Evolutionary conservation across 164 flowering plant genomes (phyloP).

Genomic region (Vitis amurensis): DNA sequence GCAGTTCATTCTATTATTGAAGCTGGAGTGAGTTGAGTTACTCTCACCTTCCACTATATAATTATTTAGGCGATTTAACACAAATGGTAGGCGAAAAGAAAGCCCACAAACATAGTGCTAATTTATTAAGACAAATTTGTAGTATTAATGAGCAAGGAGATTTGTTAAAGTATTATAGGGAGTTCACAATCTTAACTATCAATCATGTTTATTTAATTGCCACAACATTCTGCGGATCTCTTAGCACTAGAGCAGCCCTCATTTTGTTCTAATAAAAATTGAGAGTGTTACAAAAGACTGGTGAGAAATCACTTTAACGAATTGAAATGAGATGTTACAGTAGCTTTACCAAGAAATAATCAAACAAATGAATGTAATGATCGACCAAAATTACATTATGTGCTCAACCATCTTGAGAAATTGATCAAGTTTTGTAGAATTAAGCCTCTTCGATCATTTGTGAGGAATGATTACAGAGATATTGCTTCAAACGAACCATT

Average conservation of each 20-base stretch:
- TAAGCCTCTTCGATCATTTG: constrained; percentile 12
- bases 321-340: neutral
- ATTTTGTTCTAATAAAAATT: too few species aligned
- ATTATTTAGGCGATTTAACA: neutral
- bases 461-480: constrained; percentile 34
- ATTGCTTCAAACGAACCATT: constrained; percentile 62
- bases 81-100: constrained; percentile 29
- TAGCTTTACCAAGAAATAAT: constrained; percentile 1
- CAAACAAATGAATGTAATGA: constrained; percentile 8
- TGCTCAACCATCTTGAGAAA: too few species aligned
- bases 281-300: too few species aligned
- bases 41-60: constrained; percentile 24
- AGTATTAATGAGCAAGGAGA: neutral
- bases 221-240: too few species aligned
- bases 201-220: neutral
- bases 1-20: neutral
- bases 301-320: neutral
- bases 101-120: neutral
- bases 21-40: constrained; percentile 15
- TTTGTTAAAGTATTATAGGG: neutral
- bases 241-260: too few species aligned
- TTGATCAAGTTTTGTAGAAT: constrained; percentile 1
- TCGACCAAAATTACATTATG: too few species aligned
- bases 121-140: neutral
- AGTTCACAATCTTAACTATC: neutral